Conservation (phyloP, 352 stramenopile species). For the Globisporangium parvum region DNA sequence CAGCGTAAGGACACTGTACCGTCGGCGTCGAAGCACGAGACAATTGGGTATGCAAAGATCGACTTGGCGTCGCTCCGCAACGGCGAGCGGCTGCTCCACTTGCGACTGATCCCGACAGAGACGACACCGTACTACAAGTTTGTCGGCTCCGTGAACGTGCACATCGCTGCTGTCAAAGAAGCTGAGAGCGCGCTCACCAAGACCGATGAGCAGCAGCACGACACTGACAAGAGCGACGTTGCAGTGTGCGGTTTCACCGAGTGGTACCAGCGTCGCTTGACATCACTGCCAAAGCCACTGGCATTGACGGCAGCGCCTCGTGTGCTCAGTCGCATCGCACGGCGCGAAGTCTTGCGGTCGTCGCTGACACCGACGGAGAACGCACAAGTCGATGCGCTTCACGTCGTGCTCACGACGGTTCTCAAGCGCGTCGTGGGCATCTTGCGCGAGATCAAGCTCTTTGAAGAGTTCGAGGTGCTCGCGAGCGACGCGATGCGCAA, state of each 20-base stretch:
- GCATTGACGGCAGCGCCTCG: slow-evolving; percentile 11
- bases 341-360: slow-evolving; percentile 37
- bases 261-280: slow-evolving; percentile 28
- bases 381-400: slow-evolving; percentile 52
- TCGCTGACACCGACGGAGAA: slow-evolving; percentile 57
- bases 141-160: slow-evolving; percentile 35
- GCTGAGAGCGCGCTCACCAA: slow-evolving; percentile 1
- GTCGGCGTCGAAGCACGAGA: slow-evolving; percentile 1
- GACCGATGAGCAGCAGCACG: background rate
- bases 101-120: slow-evolving; percentile 35
- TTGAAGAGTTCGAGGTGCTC: slow-evolving; percentile 57
- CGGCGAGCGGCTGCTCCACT: slow-evolving; percentile 30
- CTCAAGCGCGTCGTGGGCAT: slow-evolving; percentile 53
- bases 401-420: slow-evolving; percentile 37
- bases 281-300: slow-evolving; percentile 6
- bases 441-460: slow-evolving; percentile 44
- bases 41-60: slow-evolving; percentile 41
- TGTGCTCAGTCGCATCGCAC: slow-evolving; percentile 31
- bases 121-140: slow-evolving; percentile 46
- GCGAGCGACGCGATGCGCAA: slow-evolving; percentile 35
- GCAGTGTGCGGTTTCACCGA: slow-evolving; percentile 17
- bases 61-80: slow-evolving; percentile 34
- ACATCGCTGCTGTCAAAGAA: slow-evolving; percentile 16
- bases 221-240: background rate
- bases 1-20: slow-evolving; percentile 11